Evolutionary conservation across 805 yeast genomes (phyloP), one percentile per base, ranked within the genome.

Genomic region (Sugiyamaella floridensis): DNA sequence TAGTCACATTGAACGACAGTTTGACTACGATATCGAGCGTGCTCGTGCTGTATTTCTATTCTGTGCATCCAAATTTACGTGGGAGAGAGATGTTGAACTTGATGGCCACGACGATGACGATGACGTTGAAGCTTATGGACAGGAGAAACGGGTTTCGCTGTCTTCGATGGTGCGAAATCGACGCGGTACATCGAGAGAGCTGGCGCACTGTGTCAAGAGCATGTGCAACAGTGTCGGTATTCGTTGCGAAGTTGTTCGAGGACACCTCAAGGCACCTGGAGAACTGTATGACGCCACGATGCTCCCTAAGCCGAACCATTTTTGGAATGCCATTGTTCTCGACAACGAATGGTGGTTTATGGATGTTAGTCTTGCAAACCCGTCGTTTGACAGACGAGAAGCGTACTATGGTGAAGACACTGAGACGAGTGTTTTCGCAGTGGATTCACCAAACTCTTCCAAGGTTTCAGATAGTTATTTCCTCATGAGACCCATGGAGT

Each of bases 311-410:
- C 66, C 82, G 40, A 88, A 89, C 62, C 99, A 93, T 68, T 81
- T 86, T 51, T 93, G 99, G 99, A 76, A 89, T 51, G 81, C 95
- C 1, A 82, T 89, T 1, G 66, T 85, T 37, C 68, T 89, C 14
- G 84, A 87, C 55, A 82, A 83, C 41, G 85, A 86, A 64, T 89
- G 90, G 80, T 74, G 92, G 55, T 76, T 93, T 55, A 67, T 92
- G 55, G 99, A 92, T 65, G 83, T 80, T 5, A 73, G 82, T 4
- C 61, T 84, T 29, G 89, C 88, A 1, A 83, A 82, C 60, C 67
- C 74, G 4, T 67, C 84, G 0, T 77, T 81, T 57, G 80, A 83
- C 1, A 5, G 32, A 18, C 73, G 76, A 49, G 71, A 75, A 60
- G 68, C 74, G 53, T 68, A 76, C 64, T 61, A 69, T 50, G 66